A percentile compares a stretch with the other conserved stretches of the same genome.
phyloP scores from a whole-genome alignment of 1,284 basidiomycete genomes.

The Rhizoctonia solani region DNA sequence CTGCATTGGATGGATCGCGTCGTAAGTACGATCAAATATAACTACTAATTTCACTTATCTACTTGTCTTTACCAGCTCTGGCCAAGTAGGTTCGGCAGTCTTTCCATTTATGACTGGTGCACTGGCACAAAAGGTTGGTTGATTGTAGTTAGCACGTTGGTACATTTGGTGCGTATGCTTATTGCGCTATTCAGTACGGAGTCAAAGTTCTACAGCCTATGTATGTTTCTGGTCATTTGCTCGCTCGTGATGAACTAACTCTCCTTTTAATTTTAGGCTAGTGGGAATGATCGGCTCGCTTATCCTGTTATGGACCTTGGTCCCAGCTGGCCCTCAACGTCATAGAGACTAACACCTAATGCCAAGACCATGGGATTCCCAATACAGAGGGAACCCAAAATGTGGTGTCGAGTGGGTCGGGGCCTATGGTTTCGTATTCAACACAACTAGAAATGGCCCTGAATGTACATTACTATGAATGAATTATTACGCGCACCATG shows the following conservation, averaged over 20 bases:
- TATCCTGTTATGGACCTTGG: slow-evolving; percentile 27
- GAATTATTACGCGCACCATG: too few relatives aligned
- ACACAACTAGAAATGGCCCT: too few relatives aligned
- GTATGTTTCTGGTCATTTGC: neutral
- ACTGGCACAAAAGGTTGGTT: slow-evolving; percentile 26
- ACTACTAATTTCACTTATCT: neutral
- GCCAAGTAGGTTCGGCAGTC: slow-evolving; percentile 42
- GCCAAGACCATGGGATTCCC: neutral
- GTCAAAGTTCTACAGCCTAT: slow-evolving; percentile 36
- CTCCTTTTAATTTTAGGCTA: too few relatives aligned
- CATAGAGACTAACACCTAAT: slow-evolving; percentile 1
- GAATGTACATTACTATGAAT: too few relatives aligned
- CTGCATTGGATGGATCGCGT: slow-evolving; percentile 43
- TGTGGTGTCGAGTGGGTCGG: too few relatives aligned
- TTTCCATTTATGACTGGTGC: slow-evolving; percentile 42
- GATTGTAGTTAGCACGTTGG: neutral
- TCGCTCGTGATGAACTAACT: neutral
- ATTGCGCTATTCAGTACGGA: slow-evolving; percentile 10
- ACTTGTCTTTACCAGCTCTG: slow-evolving; percentile 39
- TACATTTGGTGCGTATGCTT: neutral
- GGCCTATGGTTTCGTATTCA: too few relatives aligned
- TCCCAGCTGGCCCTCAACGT: slow-evolving; percentile 1
- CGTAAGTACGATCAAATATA: slow-evolving; percentile 1
- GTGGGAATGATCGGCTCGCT: slow-evolving; percentile 30
- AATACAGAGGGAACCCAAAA: too few relatives aligned